phyloP scores from a whole-genome alignment of 768 basidiomycete genomes.

The Gloeostereum incarnatum region DNA sequence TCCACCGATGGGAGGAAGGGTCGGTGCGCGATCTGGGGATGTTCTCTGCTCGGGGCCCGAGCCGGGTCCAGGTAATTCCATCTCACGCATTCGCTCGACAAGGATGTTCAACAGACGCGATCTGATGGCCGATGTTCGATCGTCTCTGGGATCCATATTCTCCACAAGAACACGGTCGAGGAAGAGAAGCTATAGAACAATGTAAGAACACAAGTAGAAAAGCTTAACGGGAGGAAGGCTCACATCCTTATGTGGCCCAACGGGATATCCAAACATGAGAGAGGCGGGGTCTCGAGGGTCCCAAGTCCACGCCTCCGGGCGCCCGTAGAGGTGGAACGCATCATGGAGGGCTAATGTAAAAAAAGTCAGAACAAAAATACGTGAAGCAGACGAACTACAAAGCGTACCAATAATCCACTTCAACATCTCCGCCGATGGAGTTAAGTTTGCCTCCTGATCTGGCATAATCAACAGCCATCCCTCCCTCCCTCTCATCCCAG shows the following conservation, averaged over 20 bases:
- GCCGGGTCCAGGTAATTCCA: slow-evolving; percentile 11
- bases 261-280: slow-evolving; percentile 92
- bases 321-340: slow-evolving; percentile 81
- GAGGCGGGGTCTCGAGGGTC: slow-evolving; percentile 75
- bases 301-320: slow-evolving; percentile 82
- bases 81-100: slow-evolving; percentile 49
- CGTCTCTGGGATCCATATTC: slow-evolving; percentile 65
- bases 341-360: slow-evolving; percentile 63
- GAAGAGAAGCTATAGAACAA: slow-evolving; percentile 58
- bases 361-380: slow-evolving; percentile 2
- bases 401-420: slow-evolving; percentile 81
- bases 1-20: slow-evolving; percentile 5
- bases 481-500: slow-evolving; percentile 56
- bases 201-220: slow-evolving; percentile 1
- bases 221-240: slow-evolving; percentile 17
- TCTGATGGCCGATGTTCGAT: slow-evolving; percentile 65
- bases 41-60: slow-evolving; percentile 17
- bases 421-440: slow-evolving; percentile 70
- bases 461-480: slow-evolving; percentile 92
- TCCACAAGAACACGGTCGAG: slow-evolving; percentile 80
- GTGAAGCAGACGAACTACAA: background rate
- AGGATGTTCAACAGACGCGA: slow-evolving; percentile 53
- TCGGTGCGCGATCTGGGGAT: slow-evolving; percentile 16
- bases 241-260: slow-evolving; percentile 78
- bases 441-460: slow-evolving; percentile 55